Base-by-base conservation (phyloP, 805 yeast genomes). In the Schwanniomyces vanrijiae region DNA sequence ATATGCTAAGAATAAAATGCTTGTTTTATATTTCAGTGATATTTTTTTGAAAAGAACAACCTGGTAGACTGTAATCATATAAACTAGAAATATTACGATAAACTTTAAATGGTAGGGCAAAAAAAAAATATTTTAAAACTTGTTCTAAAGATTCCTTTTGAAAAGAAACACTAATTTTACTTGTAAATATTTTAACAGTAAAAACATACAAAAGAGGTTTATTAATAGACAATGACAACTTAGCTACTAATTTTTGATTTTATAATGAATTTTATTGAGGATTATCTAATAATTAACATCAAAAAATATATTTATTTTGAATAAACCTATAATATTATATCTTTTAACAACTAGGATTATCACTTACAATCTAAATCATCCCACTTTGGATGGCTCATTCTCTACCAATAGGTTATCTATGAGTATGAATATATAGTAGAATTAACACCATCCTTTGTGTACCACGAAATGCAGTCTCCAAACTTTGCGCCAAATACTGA, bases 21-120 rank as follows among this genome's bases (percentile, higher is more conserved):
- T 91, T 92, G 77, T 98, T 87, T 99, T 99, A 94, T 42, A 82
- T 79, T 63, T 94, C 99, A 52, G 94, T 77, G 52, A 94, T 80
- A 69, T 94, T 92, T 61, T 97, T 96, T 77, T 92, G 98, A 72
- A 94, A 82, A 10, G 98, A 95, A 76, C 98, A 92, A 53, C 99
- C 99, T 67, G 99, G 97, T 53, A 99, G 99, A 75, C 99, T 99
- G 66, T 91, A 94, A 69, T 94, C 99, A 69, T 89, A 94, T 48
- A 94, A 78, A 56, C 99, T 99, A 42, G 97, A 88, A 40, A 94
- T 98, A 69, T 99, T 99, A 58, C 99, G 99, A 68, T 94, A 94
- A 54, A 92, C 82, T 66, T 94, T 98, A 62, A 94, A 94, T 29
- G 98, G 85, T 55, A 99, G 99, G 14, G 98, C 97, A 67, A 82